Evolutionary conservation across 2,329 filamentous ascomycete genomes (phyloP), one percentile per base, ranked within the genome.

Genomic region (Alternaria gansuensis): DNA sequence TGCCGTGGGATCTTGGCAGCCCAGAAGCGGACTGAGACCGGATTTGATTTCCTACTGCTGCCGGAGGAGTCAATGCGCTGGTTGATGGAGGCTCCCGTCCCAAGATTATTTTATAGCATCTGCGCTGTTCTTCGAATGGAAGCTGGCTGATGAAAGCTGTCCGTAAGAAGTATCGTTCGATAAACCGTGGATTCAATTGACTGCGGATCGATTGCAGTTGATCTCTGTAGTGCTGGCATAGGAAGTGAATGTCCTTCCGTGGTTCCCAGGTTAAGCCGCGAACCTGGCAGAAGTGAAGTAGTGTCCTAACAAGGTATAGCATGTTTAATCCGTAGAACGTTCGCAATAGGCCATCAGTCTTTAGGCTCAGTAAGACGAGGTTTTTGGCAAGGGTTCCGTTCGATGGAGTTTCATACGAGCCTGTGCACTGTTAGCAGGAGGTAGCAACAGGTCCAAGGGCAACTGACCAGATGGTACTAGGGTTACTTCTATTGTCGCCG

Each of bases 251-350:
- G 34, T 75, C 70, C 46, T 69, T 68, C 34, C 58, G 63, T 4
- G 73, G 72, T 50, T 75, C 71, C 72, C 73, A 76, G 3, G 54
- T 33, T 3, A 77, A 54, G 21, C 70, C 65, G 34, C 59, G 61
- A n/a, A 58, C 60, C 21, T 63, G 70, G 52, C 67, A 75, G 29
- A 64, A 69, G 17, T 68, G 60, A 3, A 75, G 46, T 11, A 72
- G 44, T 2, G 70, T 70, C 29, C 67, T 71, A 23, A 75, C 49
- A 3, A 75, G 57, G 48, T 74, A 71, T 3, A 68, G 59, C 52
- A 74, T 70, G 46, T 74, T 75, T 10, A 77, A 45, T 5, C 71
- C 64, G 46, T 70, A 74, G 53, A 69, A 71, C n/a, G 59, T 70
- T 28, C 57, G 62, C 5, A 65, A 57, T 17, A 70, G 66, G 2